Evolutionary conservation across 2,329 filamentous ascomycete species (phyloP), one percentile per base, ranked within the genome.

Genomic region (Fusarium duplospermum): DNA sequence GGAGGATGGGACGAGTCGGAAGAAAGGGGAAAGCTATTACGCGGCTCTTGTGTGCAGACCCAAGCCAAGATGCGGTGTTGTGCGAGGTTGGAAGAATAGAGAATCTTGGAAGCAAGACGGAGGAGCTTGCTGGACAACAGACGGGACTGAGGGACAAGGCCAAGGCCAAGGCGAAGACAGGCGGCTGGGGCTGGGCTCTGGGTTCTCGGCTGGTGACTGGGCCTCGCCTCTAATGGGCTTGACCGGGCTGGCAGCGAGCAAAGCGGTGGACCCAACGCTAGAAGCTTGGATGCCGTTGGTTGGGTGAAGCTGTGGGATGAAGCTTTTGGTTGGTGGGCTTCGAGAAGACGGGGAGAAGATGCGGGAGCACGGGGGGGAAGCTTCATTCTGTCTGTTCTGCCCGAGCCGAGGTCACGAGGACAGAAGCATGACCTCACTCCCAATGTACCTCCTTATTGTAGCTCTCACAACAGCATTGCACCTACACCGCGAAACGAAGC

Each of bases 391-490:
- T 16, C 4, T 8, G 14, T 14, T 29, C 24, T 29, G 7, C 22
- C 45, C 9, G 47, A 54, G 38, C 54, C 27, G 27, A 67, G 57
- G 73, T 75, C 73, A 75, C 73, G 73, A 76, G 73, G 70, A 50
- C 62, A 61, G 56, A 62, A 70, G 54, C 73, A 76, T 76, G 73
- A 76, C 73, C 70, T 75, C 73, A 75, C 74, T 42, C 13, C 24
- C 58, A 74, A 63, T 56, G 62, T 60, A 72, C 42, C 38, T 61
- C 18, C 31, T 27, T 29, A 3, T 14, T 31, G 47, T 20, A 31
- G 47, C 27, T 54, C 27, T 20, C 73, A 76, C 75, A 69, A 31
- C 27, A 54, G 47, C 27, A 3, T 11, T 29, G 24, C 47, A 52
- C 22, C 58, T 61, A 40, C 56, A 59, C 6, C 58, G 8, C n/a